Conservation (phyloP, 129 eudicot genomes). For the Flaveria linearis region DNA sequence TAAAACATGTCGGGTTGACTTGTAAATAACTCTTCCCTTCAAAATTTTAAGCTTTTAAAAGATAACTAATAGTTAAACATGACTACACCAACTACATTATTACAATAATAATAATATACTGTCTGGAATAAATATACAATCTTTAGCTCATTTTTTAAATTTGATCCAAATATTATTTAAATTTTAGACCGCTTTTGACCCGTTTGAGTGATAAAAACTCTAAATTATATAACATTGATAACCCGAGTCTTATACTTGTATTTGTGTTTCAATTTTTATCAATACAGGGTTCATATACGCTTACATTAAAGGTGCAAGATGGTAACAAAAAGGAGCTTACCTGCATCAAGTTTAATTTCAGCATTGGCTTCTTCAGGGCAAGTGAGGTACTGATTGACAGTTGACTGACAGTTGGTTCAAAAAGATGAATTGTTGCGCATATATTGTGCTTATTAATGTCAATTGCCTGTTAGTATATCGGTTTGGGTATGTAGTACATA, state of each 20-base stretch:
- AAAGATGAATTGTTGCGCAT: not conserved
- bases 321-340: conserved; percentile 42
- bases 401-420: not conserved
- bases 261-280: conserved; percentile 2
- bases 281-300: conserved; percentile 55
- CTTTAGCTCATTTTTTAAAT: not conserved
- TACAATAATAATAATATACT: not conserved
- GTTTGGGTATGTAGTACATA: too few species aligned
- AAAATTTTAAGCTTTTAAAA: not conserved
- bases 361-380: conserved; percentile 38
- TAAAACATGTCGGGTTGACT: not conserved
- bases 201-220: not conserved
- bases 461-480: too few species aligned
- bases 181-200: not conserved
- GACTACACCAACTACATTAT: not conserved
- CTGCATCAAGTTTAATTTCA: conserved; percentile 57
- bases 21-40: not conserved
- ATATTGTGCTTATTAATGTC: too few species aligned
- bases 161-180: not conserved
- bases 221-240: too few species aligned
- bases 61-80: too few species aligned
- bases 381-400: conserved; percentile 5
- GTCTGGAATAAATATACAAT: not conserved
- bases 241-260: not conserved
- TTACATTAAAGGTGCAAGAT: conserved; percentile 49